Evolutionary conservation across 306 rosid species (phyloP).

Genomic region (Medicago arabica): DNA sequence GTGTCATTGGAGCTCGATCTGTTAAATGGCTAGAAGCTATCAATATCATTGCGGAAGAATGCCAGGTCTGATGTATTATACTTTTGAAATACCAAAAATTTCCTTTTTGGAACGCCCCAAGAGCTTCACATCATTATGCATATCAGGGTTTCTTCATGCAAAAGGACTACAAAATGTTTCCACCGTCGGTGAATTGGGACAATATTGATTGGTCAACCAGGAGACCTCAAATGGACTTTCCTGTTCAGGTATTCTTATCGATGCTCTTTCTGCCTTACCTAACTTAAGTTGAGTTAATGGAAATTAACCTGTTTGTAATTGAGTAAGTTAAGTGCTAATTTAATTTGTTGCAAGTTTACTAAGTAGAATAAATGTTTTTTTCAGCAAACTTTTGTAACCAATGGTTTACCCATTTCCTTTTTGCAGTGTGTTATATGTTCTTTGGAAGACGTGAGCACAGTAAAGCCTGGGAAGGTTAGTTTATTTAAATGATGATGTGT

Average conservation of each 20-base stretch:
- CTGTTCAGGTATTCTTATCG: constrained; percentile 77
- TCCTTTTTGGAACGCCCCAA: constrained; percentile 20
- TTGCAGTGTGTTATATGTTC: constrained; percentile 92
- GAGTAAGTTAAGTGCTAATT: background rate
- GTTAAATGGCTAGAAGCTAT: constrained; percentile 94
- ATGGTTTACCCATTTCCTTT: constrained; percentile 38
- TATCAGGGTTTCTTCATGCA: constrained; percentile 98
- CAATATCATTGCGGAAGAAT: constrained; percentile 70
- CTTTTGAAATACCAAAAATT: constrained; percentile 19
- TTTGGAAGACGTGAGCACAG: constrained; percentile 74
- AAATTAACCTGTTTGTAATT: constrained; percentile 24
- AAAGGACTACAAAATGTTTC: constrained; percentile 98
- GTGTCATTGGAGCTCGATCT: constrained; percentile 98
- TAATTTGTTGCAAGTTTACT: constrained; percentile 25
- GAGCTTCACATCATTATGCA: constrained; percentile 40
- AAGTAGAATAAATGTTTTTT: background rate
- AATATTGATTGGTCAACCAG: constrained; percentile 87
- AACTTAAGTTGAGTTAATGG: background rate
- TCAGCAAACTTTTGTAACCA: constrained; percentile 27
- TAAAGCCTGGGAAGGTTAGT: constrained; percentile 93
- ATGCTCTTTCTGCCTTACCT: constrained; percentile 15
- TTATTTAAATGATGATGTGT: constrained; percentile 28
- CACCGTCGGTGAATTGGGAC: constrained; percentile 93
- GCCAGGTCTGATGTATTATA: constrained; percentile 65
- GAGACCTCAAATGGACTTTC: constrained; percentile 97